These are phyloP conservation scores for Talaromyces sp. DNA, from an alignment of 2,329 filamentous ascomycete genomes.

Conservation along the genomic window DNA sequence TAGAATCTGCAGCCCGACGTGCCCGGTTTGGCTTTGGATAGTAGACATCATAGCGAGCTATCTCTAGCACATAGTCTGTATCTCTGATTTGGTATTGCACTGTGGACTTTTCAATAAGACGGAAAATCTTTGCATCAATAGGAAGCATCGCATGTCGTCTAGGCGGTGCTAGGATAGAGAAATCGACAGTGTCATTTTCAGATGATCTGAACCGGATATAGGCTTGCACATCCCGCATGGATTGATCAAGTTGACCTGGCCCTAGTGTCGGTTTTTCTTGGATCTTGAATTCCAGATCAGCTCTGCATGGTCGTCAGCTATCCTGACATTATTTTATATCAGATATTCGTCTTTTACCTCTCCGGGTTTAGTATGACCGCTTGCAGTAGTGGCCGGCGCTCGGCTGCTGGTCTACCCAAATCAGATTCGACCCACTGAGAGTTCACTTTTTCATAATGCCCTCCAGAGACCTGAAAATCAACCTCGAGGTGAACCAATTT, in stretches of 20 bases:
- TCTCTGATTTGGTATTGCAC: slow-evolving; percentile 41
- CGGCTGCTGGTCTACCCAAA: slow-evolving; percentile 23
- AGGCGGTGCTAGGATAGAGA: slow-evolving; percentile 27
- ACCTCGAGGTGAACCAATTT: slow-evolving; percentile 40
- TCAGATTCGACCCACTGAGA: slow-evolving; percentile 38
- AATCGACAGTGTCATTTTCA: slow-evolving; percentile 15
- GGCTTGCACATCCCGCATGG: slow-evolving; percentile 33
- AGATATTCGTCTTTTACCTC: slow-evolving; percentile 26
- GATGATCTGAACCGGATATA: slow-evolving; percentile 29
- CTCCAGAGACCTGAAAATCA: slow-evolving; percentile 32
- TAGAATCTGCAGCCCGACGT: background rate
- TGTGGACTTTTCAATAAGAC: slow-evolving; percentile 41
- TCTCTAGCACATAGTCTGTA: slow-evolving; percentile 44
- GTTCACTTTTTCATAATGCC: slow-evolving; percentile 36
- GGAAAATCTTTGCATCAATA: slow-evolving; percentile 27
- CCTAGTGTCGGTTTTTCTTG: slow-evolving; percentile 40
- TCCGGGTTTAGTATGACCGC: slow-evolving; percentile 39
- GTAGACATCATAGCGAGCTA: slow-evolving; percentile 45
- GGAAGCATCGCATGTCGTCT: slow-evolving; percentile 35
- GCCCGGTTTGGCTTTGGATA: slow-evolving; percentile 16
- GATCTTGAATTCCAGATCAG: slow-evolving; percentile 45
- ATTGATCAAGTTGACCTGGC: slow-evolving; percentile 27
- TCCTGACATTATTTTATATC: background rate
- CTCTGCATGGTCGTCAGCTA: slow-evolving; percentile 28
- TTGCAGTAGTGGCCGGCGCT: slow-evolving; percentile 34